Conservation (phyloP, 1,139 yeast species). For the Blastobotrys proliferans region DNA sequence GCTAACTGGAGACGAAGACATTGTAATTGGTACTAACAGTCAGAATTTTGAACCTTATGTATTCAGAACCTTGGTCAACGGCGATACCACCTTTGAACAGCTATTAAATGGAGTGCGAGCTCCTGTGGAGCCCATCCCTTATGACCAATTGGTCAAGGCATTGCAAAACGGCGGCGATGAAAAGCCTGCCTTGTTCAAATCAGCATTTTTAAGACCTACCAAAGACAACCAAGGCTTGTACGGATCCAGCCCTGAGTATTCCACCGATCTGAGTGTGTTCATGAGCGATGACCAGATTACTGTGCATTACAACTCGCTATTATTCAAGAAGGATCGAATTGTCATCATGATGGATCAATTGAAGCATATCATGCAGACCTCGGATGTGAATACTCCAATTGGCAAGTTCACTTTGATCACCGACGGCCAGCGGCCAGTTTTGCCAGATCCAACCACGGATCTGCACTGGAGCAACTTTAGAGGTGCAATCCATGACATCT, state of each 20-base stretch:
- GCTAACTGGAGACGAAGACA: constrained; percentile 90
- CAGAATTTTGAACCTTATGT: constrained; percentile 43
- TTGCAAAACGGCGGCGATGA: constrained; percentile 48
- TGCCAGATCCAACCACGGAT: constrained; percentile 87
- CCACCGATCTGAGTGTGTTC: constrained; percentile 60
- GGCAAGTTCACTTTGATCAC: constrained; percentile 70
- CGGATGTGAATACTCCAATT: constrained; percentile 41
- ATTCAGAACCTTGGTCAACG: constrained; percentile 53
- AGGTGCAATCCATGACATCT: constrained; percentile 96
- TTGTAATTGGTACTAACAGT: constrained; percentile 70
- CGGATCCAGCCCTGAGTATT: constrained; percentile 26
- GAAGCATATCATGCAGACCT: constrained; percentile 45
- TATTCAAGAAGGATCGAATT: constrained; percentile 70
- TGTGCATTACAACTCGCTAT: constrained; percentile 68
- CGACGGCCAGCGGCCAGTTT: constrained; percentile 46
- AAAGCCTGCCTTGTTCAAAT: constrained; percentile 60
- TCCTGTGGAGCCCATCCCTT: constrained; percentile 38
- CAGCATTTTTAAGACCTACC: constrained; percentile 50
- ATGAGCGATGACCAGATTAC: constrained; percentile 33
- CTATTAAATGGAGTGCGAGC: constrained; percentile 47
- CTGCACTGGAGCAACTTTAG: constrained; percentile 88
- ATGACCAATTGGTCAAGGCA: constrained; percentile 52
- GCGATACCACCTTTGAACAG: constrained; percentile 46
- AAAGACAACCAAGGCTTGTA: constrained; percentile 22
- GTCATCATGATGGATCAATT: constrained; percentile 70